Percentiles rank a stretch among this genome's conserved stretches.
Evolutionary conservation across 805 yeast species (phyloP).

Genomic region (Danielia reshetovae): DNA sequence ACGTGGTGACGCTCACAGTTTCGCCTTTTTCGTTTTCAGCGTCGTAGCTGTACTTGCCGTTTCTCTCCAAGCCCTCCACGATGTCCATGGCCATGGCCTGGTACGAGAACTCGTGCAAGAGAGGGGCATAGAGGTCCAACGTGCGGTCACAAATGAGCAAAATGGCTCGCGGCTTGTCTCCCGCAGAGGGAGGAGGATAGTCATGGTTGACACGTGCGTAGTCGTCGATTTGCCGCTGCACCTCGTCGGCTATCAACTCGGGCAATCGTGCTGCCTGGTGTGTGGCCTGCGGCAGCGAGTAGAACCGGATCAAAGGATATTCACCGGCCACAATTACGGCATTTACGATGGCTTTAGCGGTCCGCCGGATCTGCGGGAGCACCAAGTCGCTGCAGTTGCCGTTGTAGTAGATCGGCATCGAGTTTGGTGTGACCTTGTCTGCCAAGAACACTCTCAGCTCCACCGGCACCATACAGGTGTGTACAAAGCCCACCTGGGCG

Average conservation of each 20-base stretch:
- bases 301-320: conserved; percentile 80
- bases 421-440: conserved; percentile 44
- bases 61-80: conserved; percentile 40
- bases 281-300: conserved; percentile 46
- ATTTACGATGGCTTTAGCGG: conserved; percentile 65
- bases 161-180: conserved; percentile 62
- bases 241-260: conserved; percentile 63
- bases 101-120: conserved; percentile 85
- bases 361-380: conserved; percentile 49
- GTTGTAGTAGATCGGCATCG: conserved; percentile 73
- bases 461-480: conserved; percentile 50
- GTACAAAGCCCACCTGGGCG: conserved; percentile 23
- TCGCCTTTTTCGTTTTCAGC: conserved; percentile 52
- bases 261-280: conserved; percentile 60
- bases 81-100: conserved; percentile 90
- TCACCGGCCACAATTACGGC: conserved; percentile 80
- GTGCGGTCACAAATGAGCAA: conserved; percentile 80
- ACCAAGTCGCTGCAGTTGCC: conserved; percentile 59
- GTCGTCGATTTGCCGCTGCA: conserved; percentile 68
- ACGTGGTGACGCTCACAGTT: conserved; percentile 25
- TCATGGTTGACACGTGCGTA: conserved; percentile 68
- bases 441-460: conserved; percentile 73
- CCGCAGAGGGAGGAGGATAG: conserved; percentile 52
- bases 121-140: conserved; percentile 76
- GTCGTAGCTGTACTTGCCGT: conserved; percentile 45